Evolutionary conservation across 2,329 filamentous ascomycete species (phyloP).

Genomic region (Paecilomyces fulvus): DNA sequence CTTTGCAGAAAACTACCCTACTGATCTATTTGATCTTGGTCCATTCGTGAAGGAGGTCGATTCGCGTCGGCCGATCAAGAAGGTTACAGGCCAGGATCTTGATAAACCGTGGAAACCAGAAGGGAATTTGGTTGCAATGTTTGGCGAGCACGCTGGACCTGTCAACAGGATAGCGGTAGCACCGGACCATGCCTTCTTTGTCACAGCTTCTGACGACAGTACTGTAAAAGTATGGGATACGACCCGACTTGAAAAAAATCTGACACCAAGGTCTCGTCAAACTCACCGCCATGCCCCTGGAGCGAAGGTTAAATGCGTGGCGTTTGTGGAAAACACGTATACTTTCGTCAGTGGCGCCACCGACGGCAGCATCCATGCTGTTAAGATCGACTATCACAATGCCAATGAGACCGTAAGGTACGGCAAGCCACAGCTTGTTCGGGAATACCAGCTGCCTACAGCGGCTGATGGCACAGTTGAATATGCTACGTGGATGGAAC

Average conservation of each 20-base stretch:
- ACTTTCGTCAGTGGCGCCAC: conserved; percentile 85
- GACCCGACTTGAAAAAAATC: conserved; percentile 78
- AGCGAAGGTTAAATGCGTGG: conserved; percentile 68
- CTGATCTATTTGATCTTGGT: conserved; percentile 59
- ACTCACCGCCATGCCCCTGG: conserved; percentile 69
- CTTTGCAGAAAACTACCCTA: conserved; percentile 59
- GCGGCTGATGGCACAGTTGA: conserved; percentile 45
- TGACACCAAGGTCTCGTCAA: conserved; percentile 77
- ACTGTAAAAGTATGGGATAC: conserved; percentile 91
- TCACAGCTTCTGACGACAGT: conserved; percentile 88
- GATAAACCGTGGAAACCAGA: conserved; percentile 71
- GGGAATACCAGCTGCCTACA: conserved; percentile 63
- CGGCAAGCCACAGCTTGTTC: conserved; percentile 64
- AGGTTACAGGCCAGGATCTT: conserved; percentile 44
- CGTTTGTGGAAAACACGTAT: conserved; percentile 89
- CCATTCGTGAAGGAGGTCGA: conserved; percentile 67
- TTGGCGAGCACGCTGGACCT: conserved; percentile 76
- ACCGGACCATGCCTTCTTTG: conserved; percentile 88
- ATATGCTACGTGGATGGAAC: conserved; percentile 81
- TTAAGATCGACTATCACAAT: conserved; percentile 65
- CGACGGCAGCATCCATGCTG: conserved; percentile 82
- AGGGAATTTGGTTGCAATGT: conserved; percentile 75
- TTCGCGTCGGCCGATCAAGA: conserved; percentile 43
- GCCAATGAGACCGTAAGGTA: conserved; percentile 59
- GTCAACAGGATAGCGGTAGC: conserved; percentile 75